These are phyloP conservation scores for Aureobasidium melanogenum DNA, from an alignment of 2,329 filamentous ascomycete genomes.

Conservation along the genomic window DNA sequence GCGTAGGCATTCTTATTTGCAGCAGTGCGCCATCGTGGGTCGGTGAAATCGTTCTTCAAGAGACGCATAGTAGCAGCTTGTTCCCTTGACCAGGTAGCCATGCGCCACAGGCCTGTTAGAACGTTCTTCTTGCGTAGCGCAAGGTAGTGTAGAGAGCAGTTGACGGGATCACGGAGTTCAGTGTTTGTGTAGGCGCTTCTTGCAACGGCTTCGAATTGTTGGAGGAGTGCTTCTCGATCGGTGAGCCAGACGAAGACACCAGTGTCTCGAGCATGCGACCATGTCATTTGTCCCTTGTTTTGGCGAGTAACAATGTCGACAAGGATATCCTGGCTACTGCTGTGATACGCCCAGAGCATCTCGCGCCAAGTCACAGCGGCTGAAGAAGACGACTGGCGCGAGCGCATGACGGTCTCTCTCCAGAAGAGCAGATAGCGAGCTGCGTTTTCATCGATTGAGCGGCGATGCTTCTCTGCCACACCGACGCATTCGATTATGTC, in stretches of 20 bases:
- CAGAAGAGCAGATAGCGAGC: conserved; percentile 83
- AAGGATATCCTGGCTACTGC: conserved; percentile 79
- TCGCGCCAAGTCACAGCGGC: conserved; percentile 56
- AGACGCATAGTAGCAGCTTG: conserved; percentile 71
- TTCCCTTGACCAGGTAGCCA: conserved; percentile 83
- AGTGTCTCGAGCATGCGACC: conserved; percentile 76
- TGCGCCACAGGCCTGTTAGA: conserved; percentile 85
- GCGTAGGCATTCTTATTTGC: conserved; percentile 96
- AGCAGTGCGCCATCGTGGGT: conserved; percentile 77
- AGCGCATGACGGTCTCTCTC: conserved; percentile 55
- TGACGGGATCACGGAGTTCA: conserved; percentile 79
- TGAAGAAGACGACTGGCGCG: not conserved
- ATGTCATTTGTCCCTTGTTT: conserved; percentile 69
- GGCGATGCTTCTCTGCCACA: conserved; percentile 74
- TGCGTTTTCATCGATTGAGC: conserved; percentile 85
- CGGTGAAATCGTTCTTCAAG: conserved; percentile 82
- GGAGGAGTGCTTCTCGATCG: conserved; percentile 65
- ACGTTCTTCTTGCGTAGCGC: conserved; percentile 83
- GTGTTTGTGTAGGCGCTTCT: conserved; percentile 87
- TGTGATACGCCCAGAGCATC: conserved; percentile 80
- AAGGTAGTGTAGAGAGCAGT: conserved; percentile 86
- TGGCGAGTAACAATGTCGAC: conserved; percentile 73
- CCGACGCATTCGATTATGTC: conserved; percentile 58
- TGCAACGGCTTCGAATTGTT: conserved; percentile 82
- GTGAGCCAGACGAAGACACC: conserved; percentile 94